These are phyloP conservation scores for Xylaria telfairii DNA, from an alignment of 495 filamentous ascomycete species.

Conservation along the genomic window DNA sequence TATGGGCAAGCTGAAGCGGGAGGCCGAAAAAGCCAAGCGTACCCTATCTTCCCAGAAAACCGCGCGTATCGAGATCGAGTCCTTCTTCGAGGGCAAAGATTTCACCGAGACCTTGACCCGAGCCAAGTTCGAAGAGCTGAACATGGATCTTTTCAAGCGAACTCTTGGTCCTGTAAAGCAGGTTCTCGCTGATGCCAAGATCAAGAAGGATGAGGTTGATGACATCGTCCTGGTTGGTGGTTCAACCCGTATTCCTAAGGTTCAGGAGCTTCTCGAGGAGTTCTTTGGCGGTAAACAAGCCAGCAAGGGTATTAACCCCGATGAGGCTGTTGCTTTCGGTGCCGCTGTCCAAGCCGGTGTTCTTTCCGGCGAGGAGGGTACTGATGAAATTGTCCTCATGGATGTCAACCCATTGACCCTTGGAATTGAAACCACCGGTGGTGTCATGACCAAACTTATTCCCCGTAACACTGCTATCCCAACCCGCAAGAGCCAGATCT, in stretches of 20 bases:
- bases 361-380: conserved; percentile 83
- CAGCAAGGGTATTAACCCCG: conserved; percentile 98
- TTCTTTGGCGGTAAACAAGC: conserved; percentile 94
- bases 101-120: conserved; percentile 98
- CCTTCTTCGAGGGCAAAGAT: conserved; percentile 95
- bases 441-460: conserved; percentile 98
- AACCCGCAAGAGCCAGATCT: conserved; percentile 96
- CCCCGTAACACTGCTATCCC: conserved; percentile 95
- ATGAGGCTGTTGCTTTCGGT: conserved; percentile 97
- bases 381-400: conserved; percentile 84
- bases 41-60: conserved; percentile 99
- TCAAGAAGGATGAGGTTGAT: conserved; percentile 83
- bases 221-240: conserved; percentile 93
- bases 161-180: conserved; percentile 99
- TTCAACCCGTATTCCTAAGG: conserved; percentile 97
- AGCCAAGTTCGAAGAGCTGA: conserved; percentile 99
- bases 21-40: conserved; percentile 99
- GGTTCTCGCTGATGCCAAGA: conserved; percentile 90
- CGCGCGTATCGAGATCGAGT: conserved; percentile 96
- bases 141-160: conserved; percentile 98
- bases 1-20: conserved; percentile 99
- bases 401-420: conserved; percentile 98
- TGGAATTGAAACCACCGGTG: conserved; percentile 97
- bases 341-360: conserved; percentile 98
- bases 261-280: conserved; percentile 92